Evolutionary conservation across 805 yeast genomes (phyloP).

Genomic region (Cyberlindnera subsufficiens): DNA sequence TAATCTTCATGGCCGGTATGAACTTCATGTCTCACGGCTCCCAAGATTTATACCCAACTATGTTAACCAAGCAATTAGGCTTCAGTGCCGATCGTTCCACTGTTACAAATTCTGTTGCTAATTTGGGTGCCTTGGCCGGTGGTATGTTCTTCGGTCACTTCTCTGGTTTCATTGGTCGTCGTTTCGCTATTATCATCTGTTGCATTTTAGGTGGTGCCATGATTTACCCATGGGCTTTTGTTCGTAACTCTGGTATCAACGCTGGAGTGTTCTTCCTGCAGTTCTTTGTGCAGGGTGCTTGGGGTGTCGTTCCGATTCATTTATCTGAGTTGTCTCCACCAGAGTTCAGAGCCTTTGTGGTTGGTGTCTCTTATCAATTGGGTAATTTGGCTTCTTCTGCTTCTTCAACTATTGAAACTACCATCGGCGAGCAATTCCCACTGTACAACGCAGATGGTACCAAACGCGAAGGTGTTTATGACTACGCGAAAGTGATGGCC

Average conservation of each 20-base stretch:
- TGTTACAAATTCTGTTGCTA: slow-evolving; percentile 51
- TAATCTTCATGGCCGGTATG: slow-evolving; percentile 57
- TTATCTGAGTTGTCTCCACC: slow-evolving; percentile 58
- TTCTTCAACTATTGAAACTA: slow-evolving; percentile 62
- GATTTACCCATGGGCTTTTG: slow-evolving; percentile 59
- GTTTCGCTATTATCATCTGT: slow-evolving; percentile 45
- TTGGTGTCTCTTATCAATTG: slow-evolving; percentile 60
- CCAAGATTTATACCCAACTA: slow-evolving; percentile 57
- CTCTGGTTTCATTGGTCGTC: slow-evolving; percentile 50
- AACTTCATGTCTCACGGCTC: slow-evolving; percentile 60
- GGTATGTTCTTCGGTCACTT: slow-evolving; percentile 51
- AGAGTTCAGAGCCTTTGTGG: slow-evolving; percentile 54
- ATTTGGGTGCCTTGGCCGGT: slow-evolving; percentile 53
- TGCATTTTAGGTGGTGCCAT: slow-evolving; percentile 54
- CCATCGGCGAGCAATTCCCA: slow-evolving; percentile 54
- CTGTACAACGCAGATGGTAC: slow-evolving; percentile 21
- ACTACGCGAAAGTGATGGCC: slow-evolving; percentile 60
- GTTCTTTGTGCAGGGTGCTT: slow-evolving; percentile 61
- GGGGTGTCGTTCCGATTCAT: slow-evolving; percentile 64
- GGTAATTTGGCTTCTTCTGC: slow-evolving; percentile 67
- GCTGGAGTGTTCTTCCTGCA: slow-evolving; percentile 60
- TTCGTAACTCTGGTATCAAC: slow-evolving; percentile 40
- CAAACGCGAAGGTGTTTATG: slow-evolving; percentile 27
- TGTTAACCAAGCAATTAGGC: slow-evolving; percentile 40
- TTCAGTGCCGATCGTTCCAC: slow-evolving; percentile 40